These are phyloP conservation scores for Debaryomyces fabryi DNA, from an alignment of 1,139 yeast genomes.

Conservation along the genomic window DNA sequence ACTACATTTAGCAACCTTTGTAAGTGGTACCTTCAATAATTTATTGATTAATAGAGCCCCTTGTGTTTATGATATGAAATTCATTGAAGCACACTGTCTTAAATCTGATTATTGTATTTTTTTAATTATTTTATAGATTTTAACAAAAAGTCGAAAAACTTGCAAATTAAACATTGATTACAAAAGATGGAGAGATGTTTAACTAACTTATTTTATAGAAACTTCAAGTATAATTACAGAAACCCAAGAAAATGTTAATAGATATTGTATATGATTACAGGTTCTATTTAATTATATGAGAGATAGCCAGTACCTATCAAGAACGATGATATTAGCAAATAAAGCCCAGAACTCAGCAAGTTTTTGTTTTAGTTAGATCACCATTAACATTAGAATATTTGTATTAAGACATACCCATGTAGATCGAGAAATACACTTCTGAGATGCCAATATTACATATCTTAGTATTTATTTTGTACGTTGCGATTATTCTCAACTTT, in stretches of 20 bases:
- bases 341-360: too few species aligned
- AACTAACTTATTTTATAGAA: not conserved
- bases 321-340: not conserved
- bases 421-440: too few species aligned
- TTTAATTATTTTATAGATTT: not conserved
- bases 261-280: too few species aligned
- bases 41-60: not conserved
- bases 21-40: not conserved
- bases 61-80: not conserved
- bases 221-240: too few species aligned
- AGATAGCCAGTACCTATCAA: not conserved
- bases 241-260: too few species aligned
- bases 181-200: not conserved
- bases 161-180: not conserved
- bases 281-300: not conserved
- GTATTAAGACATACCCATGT: too few species aligned
- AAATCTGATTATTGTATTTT: not conserved
- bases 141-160: not conserved
- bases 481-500: conserved; percentile 10
- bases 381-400: not conserved
- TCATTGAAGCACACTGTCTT: too few species aligned
- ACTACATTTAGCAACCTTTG: not conserved
- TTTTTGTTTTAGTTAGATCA: not conserved
- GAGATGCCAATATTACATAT: not conserved
- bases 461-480: conserved; percentile 12